Evolutionary conservation across 2,329 filamentous ascomycete species (phyloP), one percentile per base, ranked within the genome.

Genomic region (Aspergillus udagawae): DNA sequence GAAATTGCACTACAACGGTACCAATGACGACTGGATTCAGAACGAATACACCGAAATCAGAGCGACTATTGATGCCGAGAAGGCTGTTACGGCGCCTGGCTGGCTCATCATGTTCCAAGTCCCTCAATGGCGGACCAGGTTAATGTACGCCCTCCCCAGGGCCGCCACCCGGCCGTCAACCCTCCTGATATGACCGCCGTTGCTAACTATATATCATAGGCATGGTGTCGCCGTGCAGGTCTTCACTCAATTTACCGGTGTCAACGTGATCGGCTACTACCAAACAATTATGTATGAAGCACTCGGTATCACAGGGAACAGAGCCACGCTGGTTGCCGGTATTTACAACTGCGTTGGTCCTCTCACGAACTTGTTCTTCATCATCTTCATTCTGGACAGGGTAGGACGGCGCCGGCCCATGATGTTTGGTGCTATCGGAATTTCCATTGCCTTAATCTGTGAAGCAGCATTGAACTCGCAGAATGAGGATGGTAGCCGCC

Each of bases 141-240:
- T 88, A 52, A 70, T 86, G 61, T 70, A 63, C 47, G 67, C 64
- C 38, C 20, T 20, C 23, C 38, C 25, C 25, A 21, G 20, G 28
- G 17, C 14, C 6, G 25, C 23, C 7, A 32, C n/a, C 10, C 45
- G 5, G 27, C 32, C 5, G 32, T 14, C 32, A 5, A n/a, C 14
- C 32, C 2, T 7, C 32, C 32, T 38, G 32, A 17, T 38, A 38
- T 27, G 21, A 23, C 2, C n/a, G 3, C 3, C 28, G 48, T n/a
- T 9, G 9, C 49, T 51, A 17, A 51, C 27, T 21, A 44, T 4
- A 41, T 28, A n/a, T 23, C 8, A 32, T 49, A 66, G 68, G 3
- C 82, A 87, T 59, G 86, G 83, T 23, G 82, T 82, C 45, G 72
- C 83, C 32, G 81, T 87, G 42, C 86, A 90, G 67, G 80, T 86